Conservation (phyloP, 305 asterid genomes). For the Andrographis paniculata region DNA sequence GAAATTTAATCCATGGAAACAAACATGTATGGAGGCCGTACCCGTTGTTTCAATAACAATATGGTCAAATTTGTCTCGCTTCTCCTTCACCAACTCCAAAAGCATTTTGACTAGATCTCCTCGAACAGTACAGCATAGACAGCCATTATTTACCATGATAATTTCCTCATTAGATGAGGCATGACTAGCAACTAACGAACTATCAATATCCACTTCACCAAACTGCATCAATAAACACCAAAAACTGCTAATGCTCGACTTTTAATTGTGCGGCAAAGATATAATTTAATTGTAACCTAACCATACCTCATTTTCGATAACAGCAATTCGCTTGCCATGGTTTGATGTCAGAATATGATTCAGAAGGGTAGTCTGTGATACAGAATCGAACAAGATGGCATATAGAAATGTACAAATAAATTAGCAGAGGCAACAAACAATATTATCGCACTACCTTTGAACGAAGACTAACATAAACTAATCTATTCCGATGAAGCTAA, state of each 20-base stretch:
- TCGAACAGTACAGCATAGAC: conserved; percentile 89
- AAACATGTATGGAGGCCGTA: conserved; percentile 21
- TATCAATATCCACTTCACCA: conserved; percentile 96
- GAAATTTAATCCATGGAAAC: not conserved
- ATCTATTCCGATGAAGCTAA: not conserved
- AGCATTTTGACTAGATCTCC: conserved; percentile 98
- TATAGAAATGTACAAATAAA: not conserved
- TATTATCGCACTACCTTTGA: no score
- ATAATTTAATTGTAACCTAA: not conserved
- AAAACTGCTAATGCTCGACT: no score
- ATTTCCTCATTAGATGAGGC: conserved; percentile 84
- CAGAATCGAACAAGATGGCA: conserved; percentile 1
- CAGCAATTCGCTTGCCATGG: conserved; percentile 93
- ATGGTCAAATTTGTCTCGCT: conserved; percentile 75
- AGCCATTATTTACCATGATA: conserved; percentile 92
- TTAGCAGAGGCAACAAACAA: not conserved
- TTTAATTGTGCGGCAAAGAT: conserved; percentile 6
- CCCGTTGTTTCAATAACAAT: conserved; percentile 96
- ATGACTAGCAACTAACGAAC: conserved; percentile 90
- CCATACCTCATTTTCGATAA: conserved; percentile 92
- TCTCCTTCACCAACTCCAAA: conserved; percentile 79
- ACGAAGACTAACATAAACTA: not conserved
- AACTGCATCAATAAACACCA: conserved; percentile 49
- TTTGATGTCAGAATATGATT: conserved; percentile 87
- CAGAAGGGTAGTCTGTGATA: conserved; percentile 78